Evolutionary conservation across 2,329 filamentous ascomycete species (phyloP), one percentile per base, ranked within the genome.

Genomic region (Ploettnerulaceae sp.): DNA sequence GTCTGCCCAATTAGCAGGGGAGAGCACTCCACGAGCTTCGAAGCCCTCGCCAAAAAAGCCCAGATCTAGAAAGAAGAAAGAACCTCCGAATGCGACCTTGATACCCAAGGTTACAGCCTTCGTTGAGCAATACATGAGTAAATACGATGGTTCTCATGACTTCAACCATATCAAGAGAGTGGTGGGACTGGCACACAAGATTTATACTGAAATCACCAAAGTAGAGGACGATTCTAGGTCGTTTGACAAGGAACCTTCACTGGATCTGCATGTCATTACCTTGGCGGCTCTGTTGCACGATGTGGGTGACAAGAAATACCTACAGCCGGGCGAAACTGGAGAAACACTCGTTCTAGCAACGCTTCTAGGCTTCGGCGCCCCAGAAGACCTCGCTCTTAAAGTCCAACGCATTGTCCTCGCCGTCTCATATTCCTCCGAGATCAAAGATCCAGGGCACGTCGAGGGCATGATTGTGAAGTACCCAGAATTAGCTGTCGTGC

Each of bases 71-170:
- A 57, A 54, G 38, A 55, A 54, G 25, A 58, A 52, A 37, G 33
- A 39, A 24, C 51, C 49, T 11, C 51, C 54, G 21, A 60, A 58
- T 53, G 48, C 54, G n/a, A 50, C 55, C 1, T 46, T 62, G 44
- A 69, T 79, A 62, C 66, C 69, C 24, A 62, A 71, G 39, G 77
- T 83, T 49, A 79, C 77, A 14, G 67, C 69, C 35, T 86, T 83
- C 63, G 82, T 88, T 43, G 71, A 79, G 60, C 69, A 73, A 32
- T 89, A 86, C 71, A 91, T 90, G 83, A 72, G 78, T 35, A 73
- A 77, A 53, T 88, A 88, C 67, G 90, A 96, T 68, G 81, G 81
- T 41, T 95, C 88, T 2, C 90, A 96, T 70, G 88, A 95, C 70
- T 94, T 87, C 71, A 72, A 79, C 47, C 91, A 96, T 66, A 87